phyloP scores from a whole-genome alignment of 768 basidiomycete genomes.

The Megacollybia marginata region DNA sequence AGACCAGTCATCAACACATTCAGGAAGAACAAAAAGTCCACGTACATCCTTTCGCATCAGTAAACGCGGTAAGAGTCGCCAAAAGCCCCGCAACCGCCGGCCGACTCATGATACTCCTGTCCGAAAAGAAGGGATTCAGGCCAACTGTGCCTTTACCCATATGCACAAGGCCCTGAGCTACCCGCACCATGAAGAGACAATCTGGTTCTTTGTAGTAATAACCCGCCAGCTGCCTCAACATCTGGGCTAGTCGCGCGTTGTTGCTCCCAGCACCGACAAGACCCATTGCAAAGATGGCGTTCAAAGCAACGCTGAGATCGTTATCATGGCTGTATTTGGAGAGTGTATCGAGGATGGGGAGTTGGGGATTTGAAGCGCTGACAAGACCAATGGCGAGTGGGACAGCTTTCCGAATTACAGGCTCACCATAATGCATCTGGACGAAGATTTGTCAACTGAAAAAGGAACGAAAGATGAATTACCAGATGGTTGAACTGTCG shows the following conservation, averaged over 20 bases:
- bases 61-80: constrained; percentile 85
- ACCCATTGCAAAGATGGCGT: constrained; percentile 98
- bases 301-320: constrained; percentile 92
- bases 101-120: constrained; percentile 83
- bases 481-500: constrained; percentile 97
- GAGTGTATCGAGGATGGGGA: constrained; percentile 90
- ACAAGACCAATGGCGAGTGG: constrained; percentile 94
- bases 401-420: constrained; percentile 83
- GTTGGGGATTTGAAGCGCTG: constrained; percentile 92
- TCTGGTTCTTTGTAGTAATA: constrained; percentile 98
- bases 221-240: constrained; percentile 94
- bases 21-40: constrained; percentile 10
- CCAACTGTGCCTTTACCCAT: constrained; percentile 99
- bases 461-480: constrained; percentile 16
- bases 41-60: constrained; percentile 89
- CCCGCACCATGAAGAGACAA: constrained; percentile 91
- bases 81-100: constrained; percentile 86
- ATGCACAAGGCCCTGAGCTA: constrained; percentile 95
- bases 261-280: constrained; percentile 98
- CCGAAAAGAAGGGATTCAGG: constrained; percentile 93
- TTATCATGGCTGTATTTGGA: constrained; percentile 99
- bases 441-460: constrained; percentile 10
- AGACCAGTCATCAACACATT: not conserved
- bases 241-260: constrained; percentile 94
- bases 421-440: constrained; percentile 99